Percentiles rank a stretch among this genome's conserved stretches.
Conservation (phyloP, 495 filamentous ascomycete species). For the Elaphomyces granulatus region DNA sequence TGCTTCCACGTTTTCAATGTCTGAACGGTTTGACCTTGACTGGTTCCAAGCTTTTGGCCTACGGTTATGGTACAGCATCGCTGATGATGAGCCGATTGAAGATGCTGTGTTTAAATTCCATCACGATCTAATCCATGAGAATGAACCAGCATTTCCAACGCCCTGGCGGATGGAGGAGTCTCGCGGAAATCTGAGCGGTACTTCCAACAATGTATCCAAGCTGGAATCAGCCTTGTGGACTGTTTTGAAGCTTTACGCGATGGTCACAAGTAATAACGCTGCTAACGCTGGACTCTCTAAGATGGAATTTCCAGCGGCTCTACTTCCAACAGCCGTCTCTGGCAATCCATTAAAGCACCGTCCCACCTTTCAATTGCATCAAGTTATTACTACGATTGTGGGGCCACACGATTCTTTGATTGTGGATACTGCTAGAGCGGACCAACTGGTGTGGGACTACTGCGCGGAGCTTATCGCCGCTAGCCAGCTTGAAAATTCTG, state of each 20-base stretch:
- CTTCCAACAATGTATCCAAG: constrained; percentile 32
- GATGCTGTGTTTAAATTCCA: constrained; percentile 54
- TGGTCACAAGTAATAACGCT: constrained; percentile 17
- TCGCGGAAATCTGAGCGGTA: constrained; percentile 30
- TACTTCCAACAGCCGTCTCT: constrained; percentile 38
- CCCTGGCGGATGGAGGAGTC: constrained; percentile 44
- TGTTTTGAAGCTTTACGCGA: constrained; percentile 63
- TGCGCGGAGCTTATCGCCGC: constrained; percentile 55
- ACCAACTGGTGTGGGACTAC: constrained; percentile 54
- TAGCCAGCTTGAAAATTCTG: constrained; percentile 50
- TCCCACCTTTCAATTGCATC: constrained; percentile 67
- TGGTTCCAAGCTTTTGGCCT: constrained; percentile 91
- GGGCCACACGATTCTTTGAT: constrained; percentile 29
- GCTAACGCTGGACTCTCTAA: constrained; percentile 7
- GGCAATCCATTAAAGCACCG: constrained; percentile 57
- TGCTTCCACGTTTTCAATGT: constrained; percentile 58
- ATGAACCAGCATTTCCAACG: constrained; percentile 43
- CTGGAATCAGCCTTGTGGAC: constrained; percentile 75
- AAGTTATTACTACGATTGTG: constrained; percentile 38
- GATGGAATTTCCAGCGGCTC: constrained; percentile 16
- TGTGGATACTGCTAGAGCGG: constrained; percentile 33
- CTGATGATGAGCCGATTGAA: constrained; percentile 49
- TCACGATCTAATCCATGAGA: constrained; percentile 48
- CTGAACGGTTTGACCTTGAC: constrained; percentile 66
- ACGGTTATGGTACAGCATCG: constrained; percentile 70